Conservation (phyloP, 768 basidiomycete genomes). For the Mycena maculata region DNA sequence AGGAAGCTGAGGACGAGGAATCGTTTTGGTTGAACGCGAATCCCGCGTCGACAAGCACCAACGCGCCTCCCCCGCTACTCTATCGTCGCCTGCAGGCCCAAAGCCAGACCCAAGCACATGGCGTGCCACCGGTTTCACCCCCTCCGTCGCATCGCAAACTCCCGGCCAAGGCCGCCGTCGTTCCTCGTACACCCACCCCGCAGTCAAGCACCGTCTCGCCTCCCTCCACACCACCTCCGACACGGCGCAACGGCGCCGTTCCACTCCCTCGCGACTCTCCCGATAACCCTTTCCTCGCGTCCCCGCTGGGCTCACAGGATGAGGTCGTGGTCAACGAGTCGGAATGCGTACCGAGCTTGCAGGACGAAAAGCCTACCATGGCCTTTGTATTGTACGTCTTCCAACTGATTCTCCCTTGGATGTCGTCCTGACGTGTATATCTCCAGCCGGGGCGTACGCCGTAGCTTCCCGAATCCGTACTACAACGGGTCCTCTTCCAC, state of each 20-base stretch:
- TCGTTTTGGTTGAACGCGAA: conserved; percentile 58
- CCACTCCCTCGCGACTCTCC: conserved; percentile 69
- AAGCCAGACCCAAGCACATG: conserved; percentile 22
- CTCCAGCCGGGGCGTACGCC: conserved; percentile 75
- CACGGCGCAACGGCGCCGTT: conserved; percentile 41
- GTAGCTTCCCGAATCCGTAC: conserved; percentile 71
- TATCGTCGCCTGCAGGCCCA: conserved; percentile 49
- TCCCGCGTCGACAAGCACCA: conserved; percentile 20
- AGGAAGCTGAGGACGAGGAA: conserved; percentile 59
- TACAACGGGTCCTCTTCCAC: conserved; percentile 61
- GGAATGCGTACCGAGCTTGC: conserved; percentile 51
- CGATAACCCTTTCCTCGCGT: conserved; percentile 76
- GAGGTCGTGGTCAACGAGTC: conserved; percentile 49
- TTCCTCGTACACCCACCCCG: conserved; percentile 21
- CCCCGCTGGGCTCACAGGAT: conserved; percentile 44
- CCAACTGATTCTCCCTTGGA: background rate
- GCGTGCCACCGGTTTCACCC: conserved; percentile 67
- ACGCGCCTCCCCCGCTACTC: conserved; percentile 44
- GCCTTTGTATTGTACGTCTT: conserved; percentile 79
- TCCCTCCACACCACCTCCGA: conserved; percentile 53
- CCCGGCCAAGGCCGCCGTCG: conserved; percentile 27
- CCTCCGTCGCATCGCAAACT: conserved; percentile 70
- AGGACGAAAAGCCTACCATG: conserved; percentile 69
- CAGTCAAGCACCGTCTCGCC: conserved; percentile 47
- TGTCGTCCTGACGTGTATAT: conserved; percentile 15